Evolutionary conservation across 2,329 filamentous ascomycete genomes (phyloP), one percentile per base, ranked within the genome.

Genomic region (Fusarium sterilihyphosum): DNA sequence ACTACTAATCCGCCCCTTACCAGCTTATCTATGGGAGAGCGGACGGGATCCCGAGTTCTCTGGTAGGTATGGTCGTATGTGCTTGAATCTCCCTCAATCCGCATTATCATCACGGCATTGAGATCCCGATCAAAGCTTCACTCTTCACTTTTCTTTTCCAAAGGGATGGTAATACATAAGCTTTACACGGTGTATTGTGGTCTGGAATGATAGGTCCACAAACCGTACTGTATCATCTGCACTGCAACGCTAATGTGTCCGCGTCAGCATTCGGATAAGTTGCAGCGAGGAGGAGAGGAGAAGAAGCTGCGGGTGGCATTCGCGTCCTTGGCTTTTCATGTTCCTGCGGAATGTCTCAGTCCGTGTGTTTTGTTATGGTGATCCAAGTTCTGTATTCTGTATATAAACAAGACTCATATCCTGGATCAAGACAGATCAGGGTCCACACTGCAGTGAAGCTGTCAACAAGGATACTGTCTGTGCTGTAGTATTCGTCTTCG

Each of bases 21-120:
- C 40, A 49, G 62, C 46, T 65, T 65, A 47, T 40, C 62, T 50
- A 58, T 58, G 65, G 61, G 65, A 69, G 66, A 69, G 66, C 66
- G 57, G 66, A 69, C 66, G 64, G 66, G 66, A 68, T 69, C 66
- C 66, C 66, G 66, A 44, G 49, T 62, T 69, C 26, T 69, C 66
- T 46, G 43, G 22, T 68, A 69, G 46, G 40, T 69, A 57, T 70
- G 67, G 67, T 70, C 65, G 58, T 70, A 70, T 70, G 67, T 70
- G 26, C 5, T 14, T 16, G 18, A 1, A 0, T 7, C 0, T 5
- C 1, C 6, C 4, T 22, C 35, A 35, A 9, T 29, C n/a, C 5
- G 6, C 17, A 22, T 29, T 41, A 65, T 50, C 1, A 50, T 12
- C 31, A 14, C 38, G 38, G 44, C 31, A 61, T 22, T 44, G 13